These are phyloP conservation scores for Hevea brasiliensis DNA, from an alignment of 345 rosid species.

Conservation along the genomic window DNA sequence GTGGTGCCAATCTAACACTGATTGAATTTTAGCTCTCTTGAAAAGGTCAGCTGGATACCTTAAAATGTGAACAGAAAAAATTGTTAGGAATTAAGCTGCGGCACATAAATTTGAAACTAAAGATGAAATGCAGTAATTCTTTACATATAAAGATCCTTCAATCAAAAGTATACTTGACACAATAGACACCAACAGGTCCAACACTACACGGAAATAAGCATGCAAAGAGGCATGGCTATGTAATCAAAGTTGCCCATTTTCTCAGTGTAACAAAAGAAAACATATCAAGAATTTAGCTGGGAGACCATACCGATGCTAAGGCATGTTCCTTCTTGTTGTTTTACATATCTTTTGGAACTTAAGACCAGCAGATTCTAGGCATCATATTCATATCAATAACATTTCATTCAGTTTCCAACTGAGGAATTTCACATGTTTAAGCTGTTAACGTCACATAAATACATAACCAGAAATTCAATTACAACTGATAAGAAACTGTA, in stretches of 20 bases:
- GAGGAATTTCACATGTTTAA: background rate
- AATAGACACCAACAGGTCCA: background rate
- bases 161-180: background rate
- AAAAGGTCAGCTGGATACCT: constrained; percentile 89
- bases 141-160: background rate
- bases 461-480: background rate
- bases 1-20: constrained; percentile 91
- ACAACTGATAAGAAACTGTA: constrained; percentile 3
- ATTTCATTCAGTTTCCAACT: background rate
- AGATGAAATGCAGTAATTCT: background rate
- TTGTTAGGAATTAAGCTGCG: background rate
- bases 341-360: background rate
- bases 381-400: background rate
- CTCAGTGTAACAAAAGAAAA: background rate
- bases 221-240: background rate
- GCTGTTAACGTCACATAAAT: background rate
- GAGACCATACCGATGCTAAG: background rate
- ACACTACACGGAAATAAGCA: background rate
- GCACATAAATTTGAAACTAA: background rate
- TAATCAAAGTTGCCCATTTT: background rate
- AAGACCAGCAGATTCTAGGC: too few relatives aligned
- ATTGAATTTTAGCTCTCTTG: constrained; percentile 74
- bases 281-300: background rate
- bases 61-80: constrained; percentile 10
- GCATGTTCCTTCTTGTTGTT: background rate